phyloP scores from a whole-genome alignment of 2,329 filamentous ascomycete species.

The Ascochyta lentis region DNA sequence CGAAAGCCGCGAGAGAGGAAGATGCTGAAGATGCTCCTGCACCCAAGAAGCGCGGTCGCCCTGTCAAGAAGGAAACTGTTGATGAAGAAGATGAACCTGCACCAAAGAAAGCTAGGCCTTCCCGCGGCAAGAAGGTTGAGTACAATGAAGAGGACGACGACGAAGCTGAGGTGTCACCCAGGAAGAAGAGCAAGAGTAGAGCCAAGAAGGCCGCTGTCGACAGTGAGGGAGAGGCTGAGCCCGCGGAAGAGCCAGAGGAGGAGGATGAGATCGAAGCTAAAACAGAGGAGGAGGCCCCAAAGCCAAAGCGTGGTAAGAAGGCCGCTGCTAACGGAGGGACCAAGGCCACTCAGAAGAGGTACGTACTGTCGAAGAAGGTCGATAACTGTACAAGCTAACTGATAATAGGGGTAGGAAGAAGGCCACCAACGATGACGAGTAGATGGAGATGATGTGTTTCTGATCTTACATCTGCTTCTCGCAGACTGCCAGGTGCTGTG shows the following conservation, averaged over 20 bases:
- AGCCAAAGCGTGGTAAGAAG: slow-evolving; percentile 34
- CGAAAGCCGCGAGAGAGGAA: slow-evolving; percentile 14
- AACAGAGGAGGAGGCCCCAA: slow-evolving; percentile 27
- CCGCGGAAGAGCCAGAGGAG: slow-evolving; percentile 19
- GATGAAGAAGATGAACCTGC: slow-evolving; percentile 40
- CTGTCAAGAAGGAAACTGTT: slow-evolving; percentile 33
- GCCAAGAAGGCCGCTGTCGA: slow-evolving; percentile 37
- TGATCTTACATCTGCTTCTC: not conserved
- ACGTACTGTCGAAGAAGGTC: not conserved
- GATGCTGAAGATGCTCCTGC: slow-evolving; percentile 40
- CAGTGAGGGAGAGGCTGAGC: slow-evolving; percentile 25
- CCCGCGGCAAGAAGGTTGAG: slow-evolving; percentile 35
- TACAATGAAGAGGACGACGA: slow-evolving; percentile 33
- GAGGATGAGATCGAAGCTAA: slow-evolving; percentile 19
- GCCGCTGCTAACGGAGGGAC: slow-evolving; percentile 20
- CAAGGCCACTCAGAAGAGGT: slow-evolving; percentile 42
- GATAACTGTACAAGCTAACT: slow-evolving; percentile 15
- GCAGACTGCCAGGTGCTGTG: not conserved
- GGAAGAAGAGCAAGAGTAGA: slow-evolving; percentile 27
- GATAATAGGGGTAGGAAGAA: slow-evolving; percentile 33
- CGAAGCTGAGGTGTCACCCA: slow-evolving; percentile 31
- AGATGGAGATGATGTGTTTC: not conserved
- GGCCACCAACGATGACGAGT: slow-evolving; percentile 27
- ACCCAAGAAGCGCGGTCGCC: slow-evolving; percentile 39
- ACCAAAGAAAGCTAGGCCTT: slow-evolving; percentile 40